Evolutionary conservation across 371 early-diverging fungal genomes (phyloP), one percentile per base, ranked within the genome.

Genomic region (Mortierella sp.): DNA sequence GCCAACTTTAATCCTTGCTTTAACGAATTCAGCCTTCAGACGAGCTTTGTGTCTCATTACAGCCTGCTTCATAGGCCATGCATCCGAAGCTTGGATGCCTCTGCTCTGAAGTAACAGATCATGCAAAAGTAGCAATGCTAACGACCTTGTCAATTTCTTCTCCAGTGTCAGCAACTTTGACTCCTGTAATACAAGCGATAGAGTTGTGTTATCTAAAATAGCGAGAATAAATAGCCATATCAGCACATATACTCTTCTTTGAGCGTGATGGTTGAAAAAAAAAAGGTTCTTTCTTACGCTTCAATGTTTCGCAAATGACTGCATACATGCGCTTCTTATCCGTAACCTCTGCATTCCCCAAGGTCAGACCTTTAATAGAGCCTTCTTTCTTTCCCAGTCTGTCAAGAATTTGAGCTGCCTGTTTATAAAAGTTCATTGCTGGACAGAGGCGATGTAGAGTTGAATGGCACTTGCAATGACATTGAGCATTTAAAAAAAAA

Each of bases 291-390:
- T 12, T 42, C 89, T 72, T 87, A 94, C 96, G 92, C 86, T 96
- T 96, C 74, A 97, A 89, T 2, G 97, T 96, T 68, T 97, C 96
- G 80, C 96, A 96, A 40, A 97, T 90, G 55, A 97, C 83, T 26
- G 96, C 97, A 70, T 95, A 96, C 87, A 96, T 88, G 64, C 89
- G 88, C 78, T 94, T 95, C 86, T 96, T 96, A 77, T 94, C 89
- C 26, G 87, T 87, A 32, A 91, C 86, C 70, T 90, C 86, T 9
- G 91, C 86, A 86, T 92, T 90, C 40, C 93, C 93, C 53, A 95
- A 83, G 9, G 94, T 91, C 32, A 96, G 83, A 6, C 87, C 88
- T 71, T 95, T 95, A 60, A 96, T 91, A 5, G 94, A 92, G n/a
- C 97, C 96, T 71, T 92, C 84, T 55, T 92, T 91, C 65, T 74